Base-by-base conservation (phyloP, 169 alveolate genomes). In the Neospora caninum region DNA sequence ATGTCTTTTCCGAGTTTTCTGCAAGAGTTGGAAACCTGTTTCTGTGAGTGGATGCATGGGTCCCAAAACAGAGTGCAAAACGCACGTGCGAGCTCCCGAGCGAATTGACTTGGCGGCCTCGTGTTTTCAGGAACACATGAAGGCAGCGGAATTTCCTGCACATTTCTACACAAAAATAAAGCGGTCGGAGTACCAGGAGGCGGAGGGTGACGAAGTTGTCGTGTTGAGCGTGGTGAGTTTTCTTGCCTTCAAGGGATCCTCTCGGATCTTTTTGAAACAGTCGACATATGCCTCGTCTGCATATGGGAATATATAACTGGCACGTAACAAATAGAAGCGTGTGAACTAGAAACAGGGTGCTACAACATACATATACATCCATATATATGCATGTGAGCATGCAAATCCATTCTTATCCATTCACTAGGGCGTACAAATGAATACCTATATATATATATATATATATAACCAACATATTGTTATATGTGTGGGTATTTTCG, bases 191-290 rank as follows among this genome's bases (percentile, higher is more conserved):
- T 92, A 38, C 84, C 91, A 92, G 49, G 34, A 64, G 67, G 34
- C 39, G 29, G 87, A 53, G 38, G 70, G 86, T 4, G 94, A 92
- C 22, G 94, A 92, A 67, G 31, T 80, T 18, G 91, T 92, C 78
- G 88, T 92, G n/a, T 41, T 92, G 31, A 80, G 87, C 38, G 86
- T 78, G 80, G 94, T 91, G 78, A 29, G 91, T 34, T n/a, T 39
- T 31, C 73, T 38, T 22, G 39, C 67, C n/a, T 31, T 22, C 73
- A 64, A 27, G 20, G 18, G 7, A 18, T 18, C 27, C 31, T 64
- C 25, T 27, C 73, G 4, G 25, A 27, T 7, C 73, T 64, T 27
- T 6, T 4, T 4, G 31, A 64, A 22, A 7, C 20, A 27, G 73
- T 27, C 34, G 73, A 22, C 73, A 27, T 29, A 27, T 22, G 4